phyloP scores from a whole-genome alignment of 176 grass and related monocot genomes.

The Elymus sibiricus region DNA sequence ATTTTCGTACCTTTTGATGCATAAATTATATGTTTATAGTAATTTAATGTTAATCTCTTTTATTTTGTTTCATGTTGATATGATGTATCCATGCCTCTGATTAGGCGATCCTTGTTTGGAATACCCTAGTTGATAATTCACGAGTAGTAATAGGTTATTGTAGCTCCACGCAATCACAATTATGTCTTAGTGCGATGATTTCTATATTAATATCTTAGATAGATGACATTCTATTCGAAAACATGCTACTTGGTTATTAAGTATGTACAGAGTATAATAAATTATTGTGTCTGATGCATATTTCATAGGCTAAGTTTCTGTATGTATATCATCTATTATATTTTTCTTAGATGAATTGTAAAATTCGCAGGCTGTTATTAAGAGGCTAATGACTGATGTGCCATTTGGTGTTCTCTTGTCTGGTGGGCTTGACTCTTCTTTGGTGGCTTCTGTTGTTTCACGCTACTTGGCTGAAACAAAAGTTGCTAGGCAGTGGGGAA shows the following conservation, averaged over 20 bases:
- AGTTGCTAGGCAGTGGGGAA: conserved; percentile 82
- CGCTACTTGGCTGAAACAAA: conserved; percentile 67
- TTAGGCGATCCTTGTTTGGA: conserved; percentile 6
- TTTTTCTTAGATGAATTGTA: neutral
- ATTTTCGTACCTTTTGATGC: conserved; percentile 19
- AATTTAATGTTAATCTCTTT: neutral
- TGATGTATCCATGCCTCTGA: neutral
- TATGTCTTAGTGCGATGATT: neutral
- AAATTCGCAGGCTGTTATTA: conserved; percentile 64
- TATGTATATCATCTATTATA: neutral
- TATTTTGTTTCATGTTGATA: conserved; percentile 15
- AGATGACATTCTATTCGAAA: neutral
- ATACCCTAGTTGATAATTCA: conserved; percentile 2
- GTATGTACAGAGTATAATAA: neutral
- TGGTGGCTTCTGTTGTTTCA: conserved; percentile 88
- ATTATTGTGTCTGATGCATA: neutral
- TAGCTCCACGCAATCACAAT: neutral
- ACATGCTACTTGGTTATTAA: neutral
- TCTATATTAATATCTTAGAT: neutral
- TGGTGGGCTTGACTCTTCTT: conserved; percentile 94
- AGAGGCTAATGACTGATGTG: conserved; percentile 99
- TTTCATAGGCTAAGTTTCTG: neutral
- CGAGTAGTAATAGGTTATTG: neutral
- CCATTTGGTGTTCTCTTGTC: conserved; percentile 99
- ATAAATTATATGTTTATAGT: neutral